Conservation (phyloP, 2,329 filamentous ascomycete species). For the Plectosphaerella sp. region DNA sequence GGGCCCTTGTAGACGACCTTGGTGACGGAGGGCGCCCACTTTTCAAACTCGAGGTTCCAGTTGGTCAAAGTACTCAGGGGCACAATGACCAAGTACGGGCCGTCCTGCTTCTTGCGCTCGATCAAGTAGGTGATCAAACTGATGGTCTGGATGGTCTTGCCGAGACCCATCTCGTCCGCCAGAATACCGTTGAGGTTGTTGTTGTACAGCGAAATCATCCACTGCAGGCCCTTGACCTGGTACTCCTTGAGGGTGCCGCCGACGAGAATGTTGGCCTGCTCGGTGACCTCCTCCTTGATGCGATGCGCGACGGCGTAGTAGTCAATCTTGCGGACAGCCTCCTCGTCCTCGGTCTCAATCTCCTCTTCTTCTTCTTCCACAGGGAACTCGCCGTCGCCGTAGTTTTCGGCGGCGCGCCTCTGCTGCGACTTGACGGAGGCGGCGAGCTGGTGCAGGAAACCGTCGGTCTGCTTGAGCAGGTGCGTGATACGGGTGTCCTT, state of each 20-base stretch:
- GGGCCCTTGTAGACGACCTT: conserved; percentile 97
- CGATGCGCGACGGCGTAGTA: conserved; percentile 98
- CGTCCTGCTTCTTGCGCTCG: conserved; percentile 86
- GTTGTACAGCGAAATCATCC: conserved; percentile 99
- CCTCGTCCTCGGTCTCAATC: conserved; percentile 63
- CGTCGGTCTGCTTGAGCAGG: conserved; percentile 92
- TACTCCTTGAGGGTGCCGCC: conserved; percentile 95
- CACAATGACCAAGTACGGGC: conserved; percentile 94
- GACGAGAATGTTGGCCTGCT: conserved; percentile 80
- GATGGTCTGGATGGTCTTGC: conserved; percentile 99
- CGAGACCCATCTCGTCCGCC: conserved; percentile 98
- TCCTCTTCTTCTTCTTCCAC: conserved; percentile 63
- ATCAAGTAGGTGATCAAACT: conserved; percentile 96
- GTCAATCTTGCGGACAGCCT: conserved; percentile 77
- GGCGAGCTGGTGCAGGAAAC: conserved; percentile 93
- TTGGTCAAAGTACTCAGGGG: conserved; percentile 96
- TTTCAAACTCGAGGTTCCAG: conserved; percentile 98
- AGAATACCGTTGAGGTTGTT: conserved; percentile 99
- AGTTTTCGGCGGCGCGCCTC: conserved; percentile 72
- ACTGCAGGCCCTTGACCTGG: conserved; percentile 96
- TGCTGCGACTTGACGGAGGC: conserved; percentile 94
- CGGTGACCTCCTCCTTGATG: conserved; percentile 84
- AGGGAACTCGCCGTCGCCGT: conserved; percentile 57
- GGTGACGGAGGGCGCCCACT: conserved; percentile 86
- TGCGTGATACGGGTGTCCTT: conserved; percentile 99